A percentile compares a stretch with the other conserved stretches of the same genome.
These are phyloP conservation scores for Malassezia japonica DNA, from an alignment of 1,284 basidiomycete species.

Conservation along the genomic window DNA sequence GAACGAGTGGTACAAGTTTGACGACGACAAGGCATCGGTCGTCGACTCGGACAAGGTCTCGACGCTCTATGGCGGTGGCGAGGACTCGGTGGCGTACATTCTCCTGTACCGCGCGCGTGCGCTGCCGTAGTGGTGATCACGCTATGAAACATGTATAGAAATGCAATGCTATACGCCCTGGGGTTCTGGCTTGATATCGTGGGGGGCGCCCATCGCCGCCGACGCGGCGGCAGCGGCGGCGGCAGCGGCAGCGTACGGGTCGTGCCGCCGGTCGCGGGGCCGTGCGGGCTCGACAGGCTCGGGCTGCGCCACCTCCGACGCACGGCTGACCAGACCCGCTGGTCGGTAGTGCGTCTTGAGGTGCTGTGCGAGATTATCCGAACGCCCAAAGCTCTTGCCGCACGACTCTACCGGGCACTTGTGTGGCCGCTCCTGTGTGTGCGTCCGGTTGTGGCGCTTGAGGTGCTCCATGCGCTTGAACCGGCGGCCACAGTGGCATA, in stretches of 20 bases:
- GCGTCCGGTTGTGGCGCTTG: conserved; percentile 46
- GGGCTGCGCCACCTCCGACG: neutral
- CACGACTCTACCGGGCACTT: conserved; percentile 43
- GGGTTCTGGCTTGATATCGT: neutral
- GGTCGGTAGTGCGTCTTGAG: conserved; percentile 46
- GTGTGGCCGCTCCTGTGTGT: conserved; percentile 45
- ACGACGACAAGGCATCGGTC: conserved; percentile 41
- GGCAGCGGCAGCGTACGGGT: conserved; percentile 30
- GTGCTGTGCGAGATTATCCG: conserved; percentile 46
- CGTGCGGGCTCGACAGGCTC: neutral
- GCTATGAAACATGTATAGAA: neutral
- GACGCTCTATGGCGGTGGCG: conserved; percentile 41
- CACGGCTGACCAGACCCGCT: conserved; percentile 25
- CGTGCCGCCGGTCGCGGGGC: conserved; percentile 27
- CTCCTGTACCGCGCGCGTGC: conserved; percentile 35
- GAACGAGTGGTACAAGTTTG: conserved; percentile 46
- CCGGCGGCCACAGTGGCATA: conserved; percentile 45
- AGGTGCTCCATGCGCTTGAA: conserved; percentile 48
- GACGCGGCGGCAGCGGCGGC: conserved; percentile 29
- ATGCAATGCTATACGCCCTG: neutral
- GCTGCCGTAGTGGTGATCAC: neutral
- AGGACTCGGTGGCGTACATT: conserved; percentile 44
- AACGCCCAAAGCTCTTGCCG: conserved; percentile 42
- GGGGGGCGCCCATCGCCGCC: conserved; percentile 11
- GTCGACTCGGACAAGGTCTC: conserved; percentile 39